Percentiles rank a stretch among this genome's conserved stretches.
phyloP scores from a whole-genome alignment of 257 asterid species.

The Dorcoceras hygrometricum region DNA sequence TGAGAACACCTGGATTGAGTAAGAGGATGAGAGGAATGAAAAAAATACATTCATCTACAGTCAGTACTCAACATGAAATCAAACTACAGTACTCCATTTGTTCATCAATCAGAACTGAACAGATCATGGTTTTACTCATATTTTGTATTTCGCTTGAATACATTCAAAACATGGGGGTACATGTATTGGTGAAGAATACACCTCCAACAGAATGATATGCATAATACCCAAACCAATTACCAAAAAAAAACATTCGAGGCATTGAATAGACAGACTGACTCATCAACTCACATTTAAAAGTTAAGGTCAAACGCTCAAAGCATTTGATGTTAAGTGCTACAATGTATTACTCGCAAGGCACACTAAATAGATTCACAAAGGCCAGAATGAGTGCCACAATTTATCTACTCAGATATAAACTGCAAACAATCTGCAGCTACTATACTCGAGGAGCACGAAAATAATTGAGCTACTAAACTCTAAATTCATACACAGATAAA shows the following conservation, averaged over 20 bases:
- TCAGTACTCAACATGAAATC: background rate
- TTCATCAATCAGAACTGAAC: background rate
- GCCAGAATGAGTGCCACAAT: background rate
- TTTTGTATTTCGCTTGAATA: too few relatives aligned
- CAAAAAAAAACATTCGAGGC: background rate
- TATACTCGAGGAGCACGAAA: background rate
- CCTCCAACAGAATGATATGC: background rate
- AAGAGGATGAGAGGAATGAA: slow-evolving; percentile 10
- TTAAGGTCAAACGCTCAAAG: background rate
- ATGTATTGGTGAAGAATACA: too few relatives aligned
- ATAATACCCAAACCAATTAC: background rate
- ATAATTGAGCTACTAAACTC: background rate
- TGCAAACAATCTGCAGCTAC: background rate
- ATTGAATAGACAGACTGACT: background rate
- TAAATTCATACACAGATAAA: background rate
- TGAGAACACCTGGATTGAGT: slow-evolving; percentile 65
- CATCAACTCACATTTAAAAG: background rate
- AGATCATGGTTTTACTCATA: background rate
- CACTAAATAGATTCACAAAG: background rate
- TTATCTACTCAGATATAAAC: background rate
- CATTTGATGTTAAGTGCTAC: background rate
- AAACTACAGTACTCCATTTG: background rate
- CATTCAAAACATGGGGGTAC: background rate
- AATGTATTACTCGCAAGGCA: background rate
- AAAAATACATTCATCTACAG: background rate